Evolutionary conservation across 768 basidiomycete species (phyloP), one percentile per base, ranked within the genome.

Genomic region (Chalciporus piperatus): DNA sequence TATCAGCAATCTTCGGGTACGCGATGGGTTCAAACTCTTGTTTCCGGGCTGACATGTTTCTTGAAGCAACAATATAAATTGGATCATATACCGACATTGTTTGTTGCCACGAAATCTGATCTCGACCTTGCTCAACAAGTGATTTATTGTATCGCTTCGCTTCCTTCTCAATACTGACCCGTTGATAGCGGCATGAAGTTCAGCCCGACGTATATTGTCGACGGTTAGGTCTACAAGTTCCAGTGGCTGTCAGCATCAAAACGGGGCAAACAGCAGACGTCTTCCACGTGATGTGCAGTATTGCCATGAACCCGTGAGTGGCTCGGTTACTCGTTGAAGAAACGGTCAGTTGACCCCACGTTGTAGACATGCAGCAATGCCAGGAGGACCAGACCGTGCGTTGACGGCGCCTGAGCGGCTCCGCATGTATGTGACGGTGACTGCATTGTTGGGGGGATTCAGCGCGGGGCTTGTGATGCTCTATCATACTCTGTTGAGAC

Each of bases 21-120:
- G 82, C 71, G 39, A 27, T 60, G 38, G 14, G 49, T 13, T 39
- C 45, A 17, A 11, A 45, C n/a, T 16, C 30, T 32, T 20, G 27
- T 46, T 22, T 20, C 19, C 50, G 25, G 30, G 52, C 60, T 64
- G 59, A 60, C 55, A 58, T 41, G 41, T 35, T 32, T 64, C 50
- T 41, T 47, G 32, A 70, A 97, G 93, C 95, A 98, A 91, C 93
- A 95, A 80, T 96, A 98, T 68, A 92, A 83, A 58, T 75, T 97
- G 27, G 93, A 98, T 67, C 89, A 92, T 68, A 91, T 98, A 66
- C 95, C 96, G 22, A 94, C 91, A 11, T 72, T 98, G 33, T 98
- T 98, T 68, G 94, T 99, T 22, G 96, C 96, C n/a, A 98, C 96
- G 35, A 99, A 99, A 72, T 95, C 93, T 6, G 96, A 99, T 68